Base-by-base conservation (phyloP, 2,329 filamentous ascomycete genomes). In the Cylindrodendrum hubeiense region DNA sequence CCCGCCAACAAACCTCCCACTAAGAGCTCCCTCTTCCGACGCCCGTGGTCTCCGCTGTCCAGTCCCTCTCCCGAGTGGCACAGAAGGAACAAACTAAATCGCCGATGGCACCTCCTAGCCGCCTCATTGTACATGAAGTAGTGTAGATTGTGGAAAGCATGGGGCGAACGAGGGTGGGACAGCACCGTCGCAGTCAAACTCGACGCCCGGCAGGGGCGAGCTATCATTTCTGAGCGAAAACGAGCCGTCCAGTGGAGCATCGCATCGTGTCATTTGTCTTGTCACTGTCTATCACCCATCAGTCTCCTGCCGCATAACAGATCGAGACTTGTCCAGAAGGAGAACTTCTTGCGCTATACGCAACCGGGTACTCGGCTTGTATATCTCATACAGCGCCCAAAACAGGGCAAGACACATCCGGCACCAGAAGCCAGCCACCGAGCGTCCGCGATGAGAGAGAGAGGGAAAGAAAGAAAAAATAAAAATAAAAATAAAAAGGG, bases 151-250 rank as follows among this genome's bases (percentile, higher is more conserved):
- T 7, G 37, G 17, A 39, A 24, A 47, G 22, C 15, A 26, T 47
- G 44, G 22, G 22, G 15, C 22, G 6, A 17, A 8, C 7, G 22
- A 47, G 19, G 41, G 44, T 39, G 37, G 37, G 15, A 39, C 17
- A 30, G 37, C 37, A 39, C 37, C 37, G 15, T 39, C 37, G 37
- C 37, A 39, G 37, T 17, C 37, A 49, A 47, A 15, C 28, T 19
- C 43, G 43, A 12, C 56, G 57, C 24, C 30, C 47, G 53, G 49
- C 39, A 59, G 60, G 39, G 15, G 46, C 19, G 22, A 41, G 46
- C 39, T 63, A 53, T 63, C 60, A 49, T 49, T 53, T 60, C 46
- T 46, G 39, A 39, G 43, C 26, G 22, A 21, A 21, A 47, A 57
- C 43, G 21, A 28, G 53, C 17, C 39, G 28, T 34, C 30, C n/a